Base-by-base conservation (phyloP, 2,329 filamentous ascomycete genomes). In the Cladophialophora exuberans region DNA sequence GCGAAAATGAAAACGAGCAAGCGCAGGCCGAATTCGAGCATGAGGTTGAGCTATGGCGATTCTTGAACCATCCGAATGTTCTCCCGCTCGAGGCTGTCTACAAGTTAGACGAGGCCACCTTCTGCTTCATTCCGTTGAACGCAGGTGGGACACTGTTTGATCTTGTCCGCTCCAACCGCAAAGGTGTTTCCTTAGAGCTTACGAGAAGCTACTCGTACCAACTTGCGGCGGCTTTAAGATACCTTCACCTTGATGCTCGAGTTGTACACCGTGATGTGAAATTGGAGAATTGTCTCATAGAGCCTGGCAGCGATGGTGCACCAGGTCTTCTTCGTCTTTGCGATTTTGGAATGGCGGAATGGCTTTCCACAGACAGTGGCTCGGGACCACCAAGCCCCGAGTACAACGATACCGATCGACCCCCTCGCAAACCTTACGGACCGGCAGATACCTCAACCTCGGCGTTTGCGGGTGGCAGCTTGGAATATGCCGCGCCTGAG, bases 341-440 rank as follows among this genome's bases (percentile, higher is more conserved):
- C 68, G 85, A 88, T 66, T 88, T 88, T 65, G 85, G 85, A 43
- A 84, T 88, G 74, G 83, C 85, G 10, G 84, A 87, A 66, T 87
- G 85, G 73, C 78, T 87, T 60, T 76, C 78, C 18, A 79, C 74
- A 52, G 83, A 84, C 57, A 76, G 77, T 56, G 77, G 78, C 33
- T 57, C 56, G 5, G 69, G 71, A 5, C 76, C 77, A 7, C 72
- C 76, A 10, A 78, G 79, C 56, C 78, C 79, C 5, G 76, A 76
- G 52, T 73, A 75, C 50, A 71, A 74, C 60, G 68, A 69, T 9
- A 69, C 69, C 4, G 76, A 79, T 62, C 71, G 77, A 7, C 76
- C 79, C 48, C 74, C 79, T 22, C 70, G 72, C 6, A 71, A 73
- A 56, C 78, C 75, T 60, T 81, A 82, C 52, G 79, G 80, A 1